Base-by-base conservation (phyloP, 169 alveolate genomes). In the Cryptosporidium baileyi region DNA sequence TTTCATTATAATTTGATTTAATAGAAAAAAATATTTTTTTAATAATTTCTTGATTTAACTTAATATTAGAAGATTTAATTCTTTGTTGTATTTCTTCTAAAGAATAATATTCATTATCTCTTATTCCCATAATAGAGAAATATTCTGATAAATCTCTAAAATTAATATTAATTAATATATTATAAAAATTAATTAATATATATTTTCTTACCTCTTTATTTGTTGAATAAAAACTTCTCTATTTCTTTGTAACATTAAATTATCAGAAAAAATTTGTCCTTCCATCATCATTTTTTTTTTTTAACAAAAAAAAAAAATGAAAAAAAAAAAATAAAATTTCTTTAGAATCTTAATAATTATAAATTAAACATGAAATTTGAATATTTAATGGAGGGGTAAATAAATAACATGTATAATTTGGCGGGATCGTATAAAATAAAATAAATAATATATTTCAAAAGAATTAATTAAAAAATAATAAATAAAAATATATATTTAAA, bases 61-160 rank as follows among this genome's bases (percentile, higher is more conserved):
- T 51, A 52, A 57, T 74, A 8, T 57, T 57, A 3, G 85, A 74
- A 7, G 26, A 26, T n/a, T 26, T 51, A 17, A 57, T 13, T 54
- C 67, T 74, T n/a, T 74, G 60, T 32, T 52, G n/a, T 40, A 74
- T 22, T 2, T 74, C 85, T 5, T 51, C 65, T 19, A 74, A 51
- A 7, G 67, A 15, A 74, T 74, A 74, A 36, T 74, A 74, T 41
- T 74, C 85, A 38, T 32, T 17, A 36, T 74, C 85, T 19, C 49
- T 74, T 36, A 74, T 74, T 17, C 67, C 85, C 85, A 74, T 74
- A 38, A 74, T 38, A 1, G 74, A 30, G 34, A 74, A 74, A 57
- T 74, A 74, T 19, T 74, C 85, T 3, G 60, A 36, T 44, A 74
- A 57, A 32, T 74, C 85, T 60, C 85, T 74, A 57, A 49, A 15